Conservation (phyloP, 163 green algal species). For the Coccomyxa subellipsoidea region DNA sequence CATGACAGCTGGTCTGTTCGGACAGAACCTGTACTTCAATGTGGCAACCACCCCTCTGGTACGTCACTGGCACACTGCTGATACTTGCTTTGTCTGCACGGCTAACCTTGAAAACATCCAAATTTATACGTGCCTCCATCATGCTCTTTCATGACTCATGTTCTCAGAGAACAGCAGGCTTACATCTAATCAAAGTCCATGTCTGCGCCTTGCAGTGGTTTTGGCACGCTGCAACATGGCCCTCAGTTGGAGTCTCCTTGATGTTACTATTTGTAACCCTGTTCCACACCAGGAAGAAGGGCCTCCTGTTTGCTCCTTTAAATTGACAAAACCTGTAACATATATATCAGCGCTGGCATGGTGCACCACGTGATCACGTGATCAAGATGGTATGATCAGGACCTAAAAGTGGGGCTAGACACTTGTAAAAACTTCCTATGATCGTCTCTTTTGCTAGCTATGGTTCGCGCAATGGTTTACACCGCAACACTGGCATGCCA, state of each 20-base stretch:
- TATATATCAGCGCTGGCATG: too few species aligned
- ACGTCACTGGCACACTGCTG: too few species aligned
- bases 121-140: not conserved
- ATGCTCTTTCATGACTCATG: not conserved
- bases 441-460: too few species aligned
- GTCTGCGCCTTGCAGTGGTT: not conserved
- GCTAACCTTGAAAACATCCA: too few species aligned
- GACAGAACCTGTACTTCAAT: conserved; percentile 42
- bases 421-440: too few species aligned
- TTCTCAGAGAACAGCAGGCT: conserved; percentile 2
- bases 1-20: conserved; percentile 38
- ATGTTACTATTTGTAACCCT: not conserved
- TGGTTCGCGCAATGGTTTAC: too few species aligned
- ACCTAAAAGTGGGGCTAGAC: too few species aligned
- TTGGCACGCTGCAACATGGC: not conserved
- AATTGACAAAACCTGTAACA: too few species aligned
- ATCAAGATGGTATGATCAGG: too few species aligned
- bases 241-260: not conserved
- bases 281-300: conserved; percentile 6
- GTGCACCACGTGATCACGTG: too few species aligned
- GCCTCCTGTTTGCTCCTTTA: conserved; percentile 19
- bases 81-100: too few species aligned
- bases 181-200: not conserved
- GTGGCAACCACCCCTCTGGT: not conserved
- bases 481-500: too few species aligned